Evolutionary conservation across 1,139 yeast species (phyloP), one percentile per base, ranked within the genome.

Genomic region (Taiozyma sp.): DNA sequence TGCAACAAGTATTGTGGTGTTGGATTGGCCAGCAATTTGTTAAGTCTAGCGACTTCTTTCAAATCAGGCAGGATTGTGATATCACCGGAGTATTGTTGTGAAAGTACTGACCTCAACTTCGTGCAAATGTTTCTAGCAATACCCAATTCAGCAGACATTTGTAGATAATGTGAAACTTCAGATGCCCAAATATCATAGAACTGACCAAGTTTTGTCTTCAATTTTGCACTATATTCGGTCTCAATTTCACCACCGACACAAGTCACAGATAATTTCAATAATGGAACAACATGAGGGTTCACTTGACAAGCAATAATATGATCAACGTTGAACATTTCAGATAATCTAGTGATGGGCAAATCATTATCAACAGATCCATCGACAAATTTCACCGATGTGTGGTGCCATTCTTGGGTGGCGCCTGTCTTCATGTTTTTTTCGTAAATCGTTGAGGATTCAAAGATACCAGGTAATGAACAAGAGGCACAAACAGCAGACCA

Each of bases 401-500:
- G 88, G 54, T 86, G 85, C 99, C 99, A 93, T 59, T 70, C 72
- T 47, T 66, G 67, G 3, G 64, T 67, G 41, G 59, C 64, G 21
- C 84, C 84, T 0, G 96, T 88, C 50, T 74, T 74, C 2, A 87
- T 81, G 59, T 87, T 84, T 67, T 89, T 90, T 59, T 93, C 97
- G 62, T 85, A 84, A 43, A 93, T 81, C 1, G 93, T 83, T 30
- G 90, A 83, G 1, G 96, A 85, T 0, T 96, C 88, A 65, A 93
- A 95, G 2, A 93, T 77, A 1, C 96, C 88, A 0, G 99, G 99
- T 26, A 93, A 77, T 0, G 98, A 85, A 67, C 99, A 93, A 42
- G 97, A 88, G 1, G 98, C 97, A 69, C 97, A 90, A 1, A 93
- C 97, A 0, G 98, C 99, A 1, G 97, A 88, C 93, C 97, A 85